Conservation (phyloP, 129 eudicot genomes). For the Gnaphalium uliginosum region DNA sequence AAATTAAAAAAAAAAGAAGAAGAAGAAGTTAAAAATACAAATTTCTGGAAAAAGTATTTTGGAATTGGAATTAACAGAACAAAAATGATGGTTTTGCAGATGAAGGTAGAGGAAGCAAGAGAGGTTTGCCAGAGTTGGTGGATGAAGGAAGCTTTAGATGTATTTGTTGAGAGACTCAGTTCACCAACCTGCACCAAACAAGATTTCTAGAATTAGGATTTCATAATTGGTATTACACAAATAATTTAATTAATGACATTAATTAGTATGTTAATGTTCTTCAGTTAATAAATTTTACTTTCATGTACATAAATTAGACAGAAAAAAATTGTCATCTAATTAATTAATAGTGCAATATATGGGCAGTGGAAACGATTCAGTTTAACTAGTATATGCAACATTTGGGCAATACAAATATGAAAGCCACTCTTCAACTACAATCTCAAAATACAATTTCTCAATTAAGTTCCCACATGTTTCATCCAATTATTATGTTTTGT, state of each 20-base stretch:
- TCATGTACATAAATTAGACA: conserved; percentile 3
- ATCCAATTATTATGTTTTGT: too few species aligned
- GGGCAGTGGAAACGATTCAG: conserved; percentile 12
- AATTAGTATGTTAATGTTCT: conserved; percentile 6
- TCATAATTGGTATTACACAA: neutral
- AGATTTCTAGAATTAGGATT: conserved; percentile 23
- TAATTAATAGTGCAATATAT: conserved; percentile 17
- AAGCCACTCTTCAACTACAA: too few species aligned
- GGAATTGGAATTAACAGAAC: neutral
- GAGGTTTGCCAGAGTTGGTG: conserved; percentile 75
- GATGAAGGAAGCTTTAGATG: conserved; percentile 93
- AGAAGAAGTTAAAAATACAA: too few species aligned
- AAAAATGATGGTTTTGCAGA: conserved; percentile 38
- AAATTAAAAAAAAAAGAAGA: too few species aligned
- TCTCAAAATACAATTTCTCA: too few species aligned
- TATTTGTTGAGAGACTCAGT: conserved; percentile 53
- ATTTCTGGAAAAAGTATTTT: too few species aligned
- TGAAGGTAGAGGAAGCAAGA: conserved; percentile 67
- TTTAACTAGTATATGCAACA: too few species aligned
- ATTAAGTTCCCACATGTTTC: too few species aligned
- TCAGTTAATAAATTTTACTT: conserved; percentile 8
- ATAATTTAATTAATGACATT: neutral
- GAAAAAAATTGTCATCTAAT: neutral
- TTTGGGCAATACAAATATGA: too few species aligned
- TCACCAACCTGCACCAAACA: conserved; percentile 31